Evolutionary conservation across 352 stramenopile genomes (phyloP).

Genomic region (Phytophthora agathidicida): DNA sequence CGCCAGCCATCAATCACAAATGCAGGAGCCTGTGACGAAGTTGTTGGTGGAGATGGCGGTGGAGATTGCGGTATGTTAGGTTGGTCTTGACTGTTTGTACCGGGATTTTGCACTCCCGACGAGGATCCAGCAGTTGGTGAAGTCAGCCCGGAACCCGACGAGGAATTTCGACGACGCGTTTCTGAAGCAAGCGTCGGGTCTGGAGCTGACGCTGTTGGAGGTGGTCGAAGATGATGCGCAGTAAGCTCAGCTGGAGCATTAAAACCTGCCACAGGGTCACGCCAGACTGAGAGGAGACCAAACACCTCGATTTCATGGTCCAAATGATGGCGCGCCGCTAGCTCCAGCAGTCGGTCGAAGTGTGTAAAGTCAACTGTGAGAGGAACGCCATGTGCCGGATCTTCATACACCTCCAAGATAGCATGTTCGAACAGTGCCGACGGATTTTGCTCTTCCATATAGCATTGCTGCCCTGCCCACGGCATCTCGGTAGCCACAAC

Average conservation of each 20-base stretch:
- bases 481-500: constrained; percentile 81
- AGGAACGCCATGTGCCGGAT: constrained; percentile 34
- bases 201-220: constrained; percentile 26
- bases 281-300: constrained; percentile 73
- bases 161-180: constrained; percentile 25
- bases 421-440: constrained; percentile 78
- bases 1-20: constrained; percentile 71
- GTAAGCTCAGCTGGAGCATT: constrained; percentile 56
- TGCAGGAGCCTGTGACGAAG: constrained; percentile 22
- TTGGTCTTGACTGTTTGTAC: constrained; percentile 18
- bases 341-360: constrained; percentile 68
- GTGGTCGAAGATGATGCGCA: constrained; percentile 27
- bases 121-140: constrained; percentile 24
- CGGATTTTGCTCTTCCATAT: constrained; percentile 66
- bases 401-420: constrained; percentile 68
- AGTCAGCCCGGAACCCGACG: constrained; percentile 17
- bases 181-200: constrained; percentile 23
- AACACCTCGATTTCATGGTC: constrained; percentile 80
- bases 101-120: constrained; percentile 1
- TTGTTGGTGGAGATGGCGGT: constrained; percentile 7
- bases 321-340: constrained; percentile 56
- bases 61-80: constrained; percentile 9
- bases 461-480: constrained; percentile 81
- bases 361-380: constrained; percentile 68
- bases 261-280: constrained; percentile 62